Conservation (phyloP, 2,329 filamentous ascomycete genomes). For the Aspergillus tubingensis region DNA sequence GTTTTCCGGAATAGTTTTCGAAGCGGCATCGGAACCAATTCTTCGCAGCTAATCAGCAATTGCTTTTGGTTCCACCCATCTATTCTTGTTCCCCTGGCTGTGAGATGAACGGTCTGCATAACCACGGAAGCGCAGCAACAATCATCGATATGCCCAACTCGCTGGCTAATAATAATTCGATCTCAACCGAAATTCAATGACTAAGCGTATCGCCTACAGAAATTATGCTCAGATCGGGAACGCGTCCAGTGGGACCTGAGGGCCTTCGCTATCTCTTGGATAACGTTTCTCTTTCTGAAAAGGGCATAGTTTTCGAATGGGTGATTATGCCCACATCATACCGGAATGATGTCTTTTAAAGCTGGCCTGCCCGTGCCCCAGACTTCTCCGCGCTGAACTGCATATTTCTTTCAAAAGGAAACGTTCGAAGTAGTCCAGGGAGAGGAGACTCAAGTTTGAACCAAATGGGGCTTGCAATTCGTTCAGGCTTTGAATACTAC, state of each 20-base stretch:
- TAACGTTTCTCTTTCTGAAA: not conserved
- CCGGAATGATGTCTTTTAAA: not conserved
- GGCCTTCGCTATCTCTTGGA: not conserved
- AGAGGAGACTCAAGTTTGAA: not conserved
- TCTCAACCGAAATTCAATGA: not conserved
- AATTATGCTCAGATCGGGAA: not conserved
- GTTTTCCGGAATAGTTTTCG: not conserved
- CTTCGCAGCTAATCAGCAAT: not conserved
- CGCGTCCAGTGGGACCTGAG: not conserved
- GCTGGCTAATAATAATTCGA: not conserved
- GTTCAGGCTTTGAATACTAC: slow-evolving; percentile 6
- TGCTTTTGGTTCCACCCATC: not conserved
- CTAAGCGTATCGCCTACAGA: not conserved
- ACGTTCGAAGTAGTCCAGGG: not conserved
- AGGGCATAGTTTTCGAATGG: slow-evolving; percentile 5
- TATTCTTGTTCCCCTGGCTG: not conserved
- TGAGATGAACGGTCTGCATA: not conserved
- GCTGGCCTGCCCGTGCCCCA: not conserved
- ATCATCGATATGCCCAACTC: not conserved
- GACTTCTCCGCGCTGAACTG: not conserved
- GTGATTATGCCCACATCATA: not conserved
- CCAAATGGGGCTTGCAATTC: not conserved
- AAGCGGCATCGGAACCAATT: not conserved
- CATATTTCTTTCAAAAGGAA: not conserved
- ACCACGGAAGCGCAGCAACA: not conserved